phyloP scores from a whole-genome alignment of 257 asterid genomes.

The Scutellaria baicalensis region DNA sequence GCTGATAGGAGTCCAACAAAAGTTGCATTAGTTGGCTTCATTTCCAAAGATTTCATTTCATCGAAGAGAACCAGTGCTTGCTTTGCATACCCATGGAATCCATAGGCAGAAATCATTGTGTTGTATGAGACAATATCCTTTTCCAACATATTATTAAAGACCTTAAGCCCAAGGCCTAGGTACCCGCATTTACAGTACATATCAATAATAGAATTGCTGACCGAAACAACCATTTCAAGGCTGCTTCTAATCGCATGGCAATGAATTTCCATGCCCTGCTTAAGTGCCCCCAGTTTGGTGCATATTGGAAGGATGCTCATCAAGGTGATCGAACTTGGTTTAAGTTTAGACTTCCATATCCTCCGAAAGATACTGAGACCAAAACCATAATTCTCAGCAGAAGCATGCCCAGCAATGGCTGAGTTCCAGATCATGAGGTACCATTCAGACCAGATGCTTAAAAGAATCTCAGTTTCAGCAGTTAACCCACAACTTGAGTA shows the following conservation, averaged over 20 bases:
- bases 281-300: constrained; percentile 28
- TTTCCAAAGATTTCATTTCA: constrained; percentile 16
- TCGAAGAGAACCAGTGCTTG: constrained; percentile 28
- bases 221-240: constrained; percentile 11
- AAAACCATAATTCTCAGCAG: constrained; percentile 12
- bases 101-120: constrained; percentile 32
- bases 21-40: constrained; percentile 23
- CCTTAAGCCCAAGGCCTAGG: constrained; percentile 23
- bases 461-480: constrained; percentile 6
- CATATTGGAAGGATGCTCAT: constrained; percentile 28
- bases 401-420: constrained; percentile 19
- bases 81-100: constrained; percentile 28
- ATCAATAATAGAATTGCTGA: constrained; percentile 25
- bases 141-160: constrained; percentile 26
- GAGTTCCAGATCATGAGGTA: constrained; percentile 32
- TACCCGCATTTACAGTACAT: constrained; percentile 36
- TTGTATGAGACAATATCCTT: constrained; percentile 28
- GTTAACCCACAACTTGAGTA: constrained; percentile 24
- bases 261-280: constrained; percentile 32
- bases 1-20: constrained; percentile 31
- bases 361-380: constrained; percentile 19
- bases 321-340: constrained; percentile 27
- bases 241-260: constrained; percentile 19
- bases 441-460: constrained; percentile 19
- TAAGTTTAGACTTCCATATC: constrained; percentile 17